Evolutionary conservation across 176 grass and related monocot genomes (phyloP), one percentile per base, ranked within the genome.

Genomic region (Carex parvula): DNA sequence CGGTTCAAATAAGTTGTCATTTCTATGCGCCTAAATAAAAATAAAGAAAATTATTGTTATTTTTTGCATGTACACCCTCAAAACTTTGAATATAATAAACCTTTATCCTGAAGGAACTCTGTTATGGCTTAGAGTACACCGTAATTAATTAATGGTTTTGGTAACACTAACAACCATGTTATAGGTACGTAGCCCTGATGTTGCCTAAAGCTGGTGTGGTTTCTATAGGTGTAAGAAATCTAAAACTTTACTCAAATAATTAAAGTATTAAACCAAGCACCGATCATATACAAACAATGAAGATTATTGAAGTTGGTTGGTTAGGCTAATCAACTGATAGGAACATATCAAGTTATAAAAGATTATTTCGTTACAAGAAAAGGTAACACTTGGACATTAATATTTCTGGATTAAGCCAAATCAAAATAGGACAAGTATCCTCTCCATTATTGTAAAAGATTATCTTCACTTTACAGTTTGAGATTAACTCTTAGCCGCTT

Each of bases 231-330:
- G 21, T 53, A 15, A 20, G 71, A 54, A 53, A 75, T 54, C 71
- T 75, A 48, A 53, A 54, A 21, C 21, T 54, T 53, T 26, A 75
- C 71, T 75, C 71, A 75, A 14, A 74, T 26, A 46, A 46, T 9
- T 35, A 4, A 35, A 35, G 33, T 35, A 39, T 39, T 48, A 13
- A 46, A 68, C 11, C 26, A n/a, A n/a, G n/a, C n/a, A 26, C 26
- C 11, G 24, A 70, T 9, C 3, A 12, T 54, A 75, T 75, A 75
- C 10, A 66, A 64, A 26, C 79, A 82, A 50, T 48, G 61, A 26
- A 81, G 21, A 29, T 82, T 82, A 50, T 82, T 63, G n/a, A 65
- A 66, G 79, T 82, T 30, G 60, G 79, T 82, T 82, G 79, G 30
- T 82, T 5, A 56, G 35, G 9, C 18, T 50, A 81, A 81, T 81